phyloP scores from a whole-genome alignment of 78 protist genomes.

The Monosiga brevicollis region DNA sequence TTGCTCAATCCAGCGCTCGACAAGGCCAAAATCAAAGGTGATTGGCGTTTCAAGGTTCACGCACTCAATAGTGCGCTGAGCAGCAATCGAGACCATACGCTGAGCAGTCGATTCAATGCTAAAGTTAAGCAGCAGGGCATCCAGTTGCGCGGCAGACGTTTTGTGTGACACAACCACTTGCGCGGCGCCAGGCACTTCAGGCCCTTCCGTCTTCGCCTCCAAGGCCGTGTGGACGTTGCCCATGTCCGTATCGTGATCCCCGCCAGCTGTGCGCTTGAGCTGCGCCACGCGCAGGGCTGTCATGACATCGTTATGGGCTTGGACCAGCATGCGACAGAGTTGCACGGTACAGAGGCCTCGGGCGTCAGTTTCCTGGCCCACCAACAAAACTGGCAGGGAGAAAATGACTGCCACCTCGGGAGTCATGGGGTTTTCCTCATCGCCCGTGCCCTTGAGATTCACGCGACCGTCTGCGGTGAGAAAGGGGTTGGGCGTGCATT shows the following conservation, averaged over 20 bases:
- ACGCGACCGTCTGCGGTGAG: neutral
- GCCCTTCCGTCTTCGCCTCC: neutral
- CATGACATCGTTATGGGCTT: slow-evolving; percentile 8
- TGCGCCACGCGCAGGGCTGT: neutral
- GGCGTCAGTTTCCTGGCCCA: slow-evolving; percentile 18
- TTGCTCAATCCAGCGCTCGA: neutral
- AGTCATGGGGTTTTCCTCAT: neutral
- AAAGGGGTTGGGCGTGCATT: slow-evolving; percentile 23
- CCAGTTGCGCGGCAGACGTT: no score
- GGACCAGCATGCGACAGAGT: neutral
- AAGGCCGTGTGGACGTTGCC: neutral
- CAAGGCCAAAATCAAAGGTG: neutral
- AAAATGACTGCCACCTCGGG: neutral
- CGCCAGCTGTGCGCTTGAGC: neutral
- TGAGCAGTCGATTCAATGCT: no score
- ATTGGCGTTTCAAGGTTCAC: no score
- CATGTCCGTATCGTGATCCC: neutral
- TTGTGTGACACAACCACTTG: no score
- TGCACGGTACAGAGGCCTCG: slow-evolving; percentile 17
- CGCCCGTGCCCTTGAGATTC: neutral
- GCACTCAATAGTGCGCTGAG: no score
- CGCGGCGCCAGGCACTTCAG: neutral
- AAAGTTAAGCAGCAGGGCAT: no score
- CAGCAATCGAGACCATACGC: no score
- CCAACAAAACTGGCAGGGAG: slow-evolving; percentile 4